Evolutionary conservation across 1,139 yeast species (phyloP).

Genomic region (Sugiyamaella paludigena): DNA sequence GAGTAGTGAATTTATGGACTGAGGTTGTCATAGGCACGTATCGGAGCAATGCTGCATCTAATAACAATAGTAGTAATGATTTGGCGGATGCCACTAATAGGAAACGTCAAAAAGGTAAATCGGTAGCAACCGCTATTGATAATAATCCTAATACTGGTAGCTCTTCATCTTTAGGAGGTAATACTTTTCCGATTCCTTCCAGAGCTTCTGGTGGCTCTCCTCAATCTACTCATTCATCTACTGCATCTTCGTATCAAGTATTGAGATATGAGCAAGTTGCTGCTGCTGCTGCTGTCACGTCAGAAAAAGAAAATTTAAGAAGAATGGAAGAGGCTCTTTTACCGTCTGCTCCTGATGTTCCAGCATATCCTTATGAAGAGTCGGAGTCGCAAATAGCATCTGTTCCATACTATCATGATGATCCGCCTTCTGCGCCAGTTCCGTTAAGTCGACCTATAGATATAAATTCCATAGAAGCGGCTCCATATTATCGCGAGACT

Average conservation of each 20-base stretch:
- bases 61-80: slow-evolving; percentile 1
- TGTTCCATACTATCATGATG: slow-evolving; percentile 8
- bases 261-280: slow-evolving; percentile 18
- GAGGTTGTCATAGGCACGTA: slow-evolving; percentile 81
- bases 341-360: slow-evolving; percentile 56
- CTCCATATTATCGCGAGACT: not conserved
- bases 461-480: not conserved
- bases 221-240: slow-evolving; percentile 20
- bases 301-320: slow-evolving; percentile 56
- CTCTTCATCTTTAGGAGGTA: not conserved
- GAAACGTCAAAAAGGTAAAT: not conserved
- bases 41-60: slow-evolving; percentile 35
- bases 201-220: not conserved
- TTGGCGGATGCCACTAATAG: not conserved
- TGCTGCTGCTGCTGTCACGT: slow-evolving; percentile 6
- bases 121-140: not conserved
- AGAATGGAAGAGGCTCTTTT: slow-evolving; percentile 55
- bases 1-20: slow-evolving; percentile 73
- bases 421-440: slow-evolving; percentile 9
- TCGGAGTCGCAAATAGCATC: too few relatives aligned
- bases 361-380: slow-evolving; percentile 5
- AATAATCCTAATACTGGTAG: not conserved
- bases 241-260: slow-evolving; percentile 17
- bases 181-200: not conserved
- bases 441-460: not conserved